Evolutionary conservation across 2,329 filamentous ascomycete species (phyloP), one percentile per base, ranked within the genome.

Genomic region (Monilinia laxa): DNA sequence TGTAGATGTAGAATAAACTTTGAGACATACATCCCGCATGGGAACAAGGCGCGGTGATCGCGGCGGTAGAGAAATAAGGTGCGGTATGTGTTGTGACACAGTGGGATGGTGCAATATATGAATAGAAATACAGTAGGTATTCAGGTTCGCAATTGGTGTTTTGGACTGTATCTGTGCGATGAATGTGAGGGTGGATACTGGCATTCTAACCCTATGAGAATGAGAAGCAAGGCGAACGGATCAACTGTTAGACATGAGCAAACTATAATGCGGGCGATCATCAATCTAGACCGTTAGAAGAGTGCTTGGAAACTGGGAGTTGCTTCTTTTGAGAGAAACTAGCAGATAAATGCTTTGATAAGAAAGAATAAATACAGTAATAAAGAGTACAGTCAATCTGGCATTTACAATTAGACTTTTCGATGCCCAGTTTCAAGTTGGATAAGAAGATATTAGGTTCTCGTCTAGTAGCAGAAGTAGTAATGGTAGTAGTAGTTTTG

Each of bases 381-480:
- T 16, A 23, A n/a, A 16, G 53, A 28, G 25, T 38, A 57, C 12
- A 40, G 18, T 23, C n/a, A 12, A 38, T 11, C 35, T 12, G 10
- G 20, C 31, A 55, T 55, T 23, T 55, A 7, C 31, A 16, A 56
- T 23, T 51, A 52, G 45, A 62, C 28, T 23, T 62, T 62, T 20
- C 25, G 3, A 23, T 18, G 20, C n/a, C n/a, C 25, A 18, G 18
- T 38, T 62, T 38, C 45, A 18, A 45, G 49, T 60, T 23, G 16
- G 28, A 16, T 31, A 9, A n/a, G 5, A n/a, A 49, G 25, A 35
- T 11, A 35, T 35, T 31, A 20, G 16, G 20, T 16, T 59, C 28
- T 35, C 23, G 20, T 59, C 42, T 59, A n/a, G 31, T 28, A 59
- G 42, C 45, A 59, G 31, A 35, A 35, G 7, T 35, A 35, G 31